Evolutionary conservation across 1,139 yeast species (phyloP), one percentile per base, ranked within the genome.

Genomic region (Diutina ranongensis): DNA sequence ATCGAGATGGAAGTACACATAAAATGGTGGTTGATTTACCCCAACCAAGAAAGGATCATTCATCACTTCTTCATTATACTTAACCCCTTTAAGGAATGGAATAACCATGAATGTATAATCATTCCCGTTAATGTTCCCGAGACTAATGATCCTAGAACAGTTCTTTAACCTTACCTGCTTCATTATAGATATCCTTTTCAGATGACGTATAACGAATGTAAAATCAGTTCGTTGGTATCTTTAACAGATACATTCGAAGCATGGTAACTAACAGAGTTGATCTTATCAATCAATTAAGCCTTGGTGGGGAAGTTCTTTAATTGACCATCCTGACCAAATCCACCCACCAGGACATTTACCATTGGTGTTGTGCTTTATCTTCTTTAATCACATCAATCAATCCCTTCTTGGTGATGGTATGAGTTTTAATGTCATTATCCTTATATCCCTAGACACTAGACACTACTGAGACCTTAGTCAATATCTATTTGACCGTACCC

Each of bases 331-430:
- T 16, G 65, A 57, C 54, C 72, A 77, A 44, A 74, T 60, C 68
- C 76, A 68, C 45, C 64, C 67, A 10, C 78, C 73, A n/a, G 78
- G 73, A 49, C 74, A 74, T 44, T 58, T 59, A 10, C 76, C 78
- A 2, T 76, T 63, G 4, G 63, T 63, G 1, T 64, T 58, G 46
- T 60, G 53, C 28, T 57, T 53, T 44, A 49, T 66, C 59, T 10
- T 60, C 54, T 53, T 67, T 61, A n/a, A 71, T 69, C 35, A 56
- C 47, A 13, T 62, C 54, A 44, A 69, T 49, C 53, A 76, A 57
- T 19, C 69, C 64, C 44, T 63, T 60, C 49, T 63, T 61, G 8
- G 65, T 59, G 16, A 60, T 50, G 45, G 59, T 53, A 18, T 12
- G 4, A 36, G 62, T 54, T 45, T 59, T 58, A 44, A 71, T 54